Base-by-base conservation (phyloP, 441 rosid species). In the Eutrema salsugineum region DNA sequence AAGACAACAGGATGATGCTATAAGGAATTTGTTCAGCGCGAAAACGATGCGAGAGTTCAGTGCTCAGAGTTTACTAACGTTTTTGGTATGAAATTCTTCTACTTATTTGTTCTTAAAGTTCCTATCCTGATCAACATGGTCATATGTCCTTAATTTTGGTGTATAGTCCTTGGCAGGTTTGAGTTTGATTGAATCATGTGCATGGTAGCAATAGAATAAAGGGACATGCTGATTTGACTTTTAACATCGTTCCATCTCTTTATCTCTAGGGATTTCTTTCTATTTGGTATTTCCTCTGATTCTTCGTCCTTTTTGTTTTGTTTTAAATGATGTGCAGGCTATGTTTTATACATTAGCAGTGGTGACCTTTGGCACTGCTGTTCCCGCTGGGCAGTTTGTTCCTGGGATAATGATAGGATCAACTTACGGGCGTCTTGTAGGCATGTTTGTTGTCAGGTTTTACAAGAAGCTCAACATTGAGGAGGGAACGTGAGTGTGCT, bases 401-500 rank as follows among this genome's bases (percentile, higher is more conserved):
- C 99, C 98, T 66, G 98, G 98, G 77, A 95, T 95, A 80, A 87
- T 95, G 97, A 95, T 91, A 70, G 99, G 99, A 57, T 93, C 99
- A 65, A 93, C 98, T 30, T 95, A 93, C 71, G 99, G 99, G 63
- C 97, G 99, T 51, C 90, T 95, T 76, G 97, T 95, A 63, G 99
- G 98, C 81, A 89, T 95, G 95, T 85, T 93, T 81, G 97, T 90
- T 39, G 94, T 95, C 76, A 91, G 86, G 35, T 91, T 88, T 72
- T 95, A 95, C 87, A 83, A 83, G 86, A 95, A 91, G 84, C 97
- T 80, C 67, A 90, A 90, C 78, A 88, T 95, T 80, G 99, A 95
- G 81, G 98, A 95, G 83, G 99, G 98, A 83, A 93, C 98, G 98
- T 95, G 77, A 90, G 99, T 83, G 32, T 47, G 36, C 17, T 46